A percentile compares a stretch with the other conserved stretches of the same genome.
Evolutionary conservation across 352 stramenopile genomes (phyloP).

Genomic region (Plasmopara viticola): DNA sequence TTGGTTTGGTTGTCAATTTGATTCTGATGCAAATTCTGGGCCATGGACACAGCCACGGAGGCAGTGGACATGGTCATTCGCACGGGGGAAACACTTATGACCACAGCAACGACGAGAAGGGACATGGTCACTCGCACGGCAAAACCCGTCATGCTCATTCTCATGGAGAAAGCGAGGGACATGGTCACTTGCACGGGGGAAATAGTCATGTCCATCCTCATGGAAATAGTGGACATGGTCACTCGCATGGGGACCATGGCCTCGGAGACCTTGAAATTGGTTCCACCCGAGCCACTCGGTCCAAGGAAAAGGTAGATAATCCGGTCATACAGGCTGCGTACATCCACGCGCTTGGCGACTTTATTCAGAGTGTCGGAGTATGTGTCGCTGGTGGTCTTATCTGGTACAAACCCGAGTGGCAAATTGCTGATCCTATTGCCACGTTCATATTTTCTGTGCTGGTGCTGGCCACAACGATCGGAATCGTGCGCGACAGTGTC

Average conservation of each 20-base stretch:
- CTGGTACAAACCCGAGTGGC: conserved; percentile 94
- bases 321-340: conserved; percentile 95
- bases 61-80: conserved; percentile 31
- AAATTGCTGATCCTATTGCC: conserved; percentile 95
- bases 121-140: conserved; percentile 6
- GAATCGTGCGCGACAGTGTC: conserved; percentile 87
- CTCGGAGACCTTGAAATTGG: conserved; percentile 33
- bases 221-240: conserved; percentile 8
- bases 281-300: conserved; percentile 9
- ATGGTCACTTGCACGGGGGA: conserved; percentile 12
- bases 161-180: conserved; percentile 14
- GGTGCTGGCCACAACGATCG: conserved; percentile 90
- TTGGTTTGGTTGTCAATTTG: conserved; percentile 96
- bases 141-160: conserved; percentile 8
- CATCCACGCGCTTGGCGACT: conserved; percentile 96
- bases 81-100: conserved; percentile 25
- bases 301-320: conserved; percentile 73
- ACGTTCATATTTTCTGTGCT: conserved; percentile 97
- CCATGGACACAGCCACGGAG: conserved; percentile 62
- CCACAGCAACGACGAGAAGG: conserved; percentile 19
- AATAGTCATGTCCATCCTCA: conserved; percentile 29
- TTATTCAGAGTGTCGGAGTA: conserved; percentile 95
- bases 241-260: conserved; percentile 15
- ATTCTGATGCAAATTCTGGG: conserved; percentile 91
- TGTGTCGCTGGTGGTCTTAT: conserved; percentile 94